phyloP scores from a whole-genome alignment of 2,329 filamentous ascomycete species.

The Colletotrichum truncatum region DNA sequence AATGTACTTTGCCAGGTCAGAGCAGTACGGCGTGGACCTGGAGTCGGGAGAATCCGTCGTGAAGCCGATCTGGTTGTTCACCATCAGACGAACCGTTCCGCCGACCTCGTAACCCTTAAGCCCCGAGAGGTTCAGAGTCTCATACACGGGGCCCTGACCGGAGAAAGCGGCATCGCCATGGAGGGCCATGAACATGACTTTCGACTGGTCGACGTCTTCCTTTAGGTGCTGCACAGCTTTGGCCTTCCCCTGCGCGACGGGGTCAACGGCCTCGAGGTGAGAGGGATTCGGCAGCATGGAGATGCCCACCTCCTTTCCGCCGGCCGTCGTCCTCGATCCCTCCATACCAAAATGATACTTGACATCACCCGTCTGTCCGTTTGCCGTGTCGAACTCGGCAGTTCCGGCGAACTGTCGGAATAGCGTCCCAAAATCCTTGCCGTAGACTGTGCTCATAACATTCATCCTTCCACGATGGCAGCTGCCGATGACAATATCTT shows the following conservation, averaged over 20 bases:
- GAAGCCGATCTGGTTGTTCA: slow-evolving; percentile 99
- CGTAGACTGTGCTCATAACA: slow-evolving; percentile 95
- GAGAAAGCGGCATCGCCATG: slow-evolving; percentile 98
- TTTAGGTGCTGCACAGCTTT: slow-evolving; percentile 98
- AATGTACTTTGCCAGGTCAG: slow-evolving; percentile 98
- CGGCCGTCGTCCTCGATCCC: slow-evolving; percentile 96
- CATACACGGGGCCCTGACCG: slow-evolving; percentile 96
- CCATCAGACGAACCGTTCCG: slow-evolving; percentile 94
- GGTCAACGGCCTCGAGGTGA: slow-evolving; percentile 97
- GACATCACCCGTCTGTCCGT: slow-evolving; percentile 83
- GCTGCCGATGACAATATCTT: slow-evolving; percentile 99
- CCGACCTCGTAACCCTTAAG: slow-evolving; percentile 96
- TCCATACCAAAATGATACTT: slow-evolving; percentile 99
- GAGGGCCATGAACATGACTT: slow-evolving; percentile 92
- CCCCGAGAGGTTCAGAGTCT: slow-evolving; percentile 96
- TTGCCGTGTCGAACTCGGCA: slow-evolving; percentile 87
- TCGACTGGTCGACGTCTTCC: slow-evolving; percentile 88
- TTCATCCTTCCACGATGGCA: slow-evolving; percentile 98
- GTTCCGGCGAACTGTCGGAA: slow-evolving; percentile 97
- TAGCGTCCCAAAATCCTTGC: slow-evolving; percentile 98
- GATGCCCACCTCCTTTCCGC: slow-evolving; percentile 96
- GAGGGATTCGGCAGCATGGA: slow-evolving; percentile 98
- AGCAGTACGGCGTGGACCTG: slow-evolving; percentile 97
- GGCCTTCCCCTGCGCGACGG: slow-evolving; percentile 95
- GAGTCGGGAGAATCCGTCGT: slow-evolving; percentile 97